Evolutionary conservation across 371 early-diverging fungal genomes (phyloP), one percentile per base, ranked within the genome.

Genomic region (Circinella minor): DNA sequence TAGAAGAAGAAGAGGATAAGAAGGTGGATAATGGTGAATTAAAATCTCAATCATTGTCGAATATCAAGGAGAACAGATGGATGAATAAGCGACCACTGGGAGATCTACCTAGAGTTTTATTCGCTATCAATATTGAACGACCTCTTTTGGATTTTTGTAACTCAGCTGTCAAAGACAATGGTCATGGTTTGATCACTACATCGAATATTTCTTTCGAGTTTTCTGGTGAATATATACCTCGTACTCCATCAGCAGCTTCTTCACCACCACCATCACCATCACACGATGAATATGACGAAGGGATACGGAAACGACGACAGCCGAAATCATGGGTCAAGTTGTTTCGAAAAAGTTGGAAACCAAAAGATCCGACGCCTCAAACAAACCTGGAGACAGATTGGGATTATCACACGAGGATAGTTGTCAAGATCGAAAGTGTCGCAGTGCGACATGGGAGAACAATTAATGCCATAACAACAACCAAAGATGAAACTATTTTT

Each of bases 251-350:
- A 36, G 14, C 34, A 6, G 15, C 48, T 9, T 65, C 70, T 1
- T 27, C 27, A 27, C 67, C 67, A 27, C 71, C 67, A 4, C 38
- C 37, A 14, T 66, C 65, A 51, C 72, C 72, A 4, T 38, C 66
- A 3, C 20, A 5, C 55, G 67, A 66, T 18, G 59, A 37, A 34
- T 34, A 17, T 15, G 70, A 70, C 13, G 65, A 48, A n/a, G 70
- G 59, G 57, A 17, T 72, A 38, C 65, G 65, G 59, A 51, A 77
- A n/a, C 61, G 76, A n/a, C 51, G 64, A 43, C 72, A 73, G 27
- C 66, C 67, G 27, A 73, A 71, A 37, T 69, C 77, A 4, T 82
- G 82, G 82, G 77, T 68, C 48, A 80, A 75, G 36, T 37, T 82
- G 5, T 78, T 82, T 51, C 71, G 78, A 66, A 70, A 74, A 38